phyloP scores from a whole-genome alignment of 345 rosid genomes.

The Citrus hindsii region DNA sequence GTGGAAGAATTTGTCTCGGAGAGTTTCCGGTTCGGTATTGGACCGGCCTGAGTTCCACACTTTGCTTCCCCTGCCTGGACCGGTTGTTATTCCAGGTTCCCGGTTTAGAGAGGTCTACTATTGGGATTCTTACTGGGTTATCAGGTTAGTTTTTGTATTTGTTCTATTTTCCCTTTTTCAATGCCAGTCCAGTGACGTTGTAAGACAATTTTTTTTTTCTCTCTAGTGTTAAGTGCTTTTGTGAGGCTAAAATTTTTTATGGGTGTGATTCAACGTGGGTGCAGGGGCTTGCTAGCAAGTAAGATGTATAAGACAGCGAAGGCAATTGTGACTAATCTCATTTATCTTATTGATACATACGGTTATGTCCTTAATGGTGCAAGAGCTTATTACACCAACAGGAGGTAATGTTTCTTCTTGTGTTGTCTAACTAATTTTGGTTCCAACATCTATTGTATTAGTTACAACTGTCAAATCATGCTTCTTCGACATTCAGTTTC shows the following conservation, averaged over 20 bases:
- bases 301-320: slow-evolving; percentile 82
- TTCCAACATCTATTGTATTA: not conserved
- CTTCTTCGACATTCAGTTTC: not conserved
- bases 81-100: slow-evolving; percentile 74
- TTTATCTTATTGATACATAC: slow-evolving; percentile 56
- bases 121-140: slow-evolving; percentile 97
- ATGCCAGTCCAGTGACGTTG: too few relatives aligned
- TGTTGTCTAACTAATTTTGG: not conserved
- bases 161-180: too few relatives aligned
- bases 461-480: not conserved
- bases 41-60: slow-evolving; percentile 63
- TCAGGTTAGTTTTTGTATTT: slow-evolving; percentile 43
- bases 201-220: too few relatives aligned
- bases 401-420: slow-evolving; percentile 48
- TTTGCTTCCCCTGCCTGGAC: slow-evolving; percentile 69
- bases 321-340: slow-evolving; percentile 68
- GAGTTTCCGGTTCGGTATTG: slow-evolving; percentile 46
- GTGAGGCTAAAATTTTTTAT: not conserved
- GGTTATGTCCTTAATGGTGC: slow-evolving; percentile 85
- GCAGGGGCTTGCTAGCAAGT: slow-evolving; percentile 85
- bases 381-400: slow-evolving; percentile 75
- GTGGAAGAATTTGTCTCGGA: slow-evolving; percentile 71
- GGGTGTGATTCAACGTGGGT: not conserved
- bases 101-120: slow-evolving; percentile 88
- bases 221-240: too few relatives aligned